Conservation (phyloP, 139 green algal species). For the Chlorella ohadii region DNA sequence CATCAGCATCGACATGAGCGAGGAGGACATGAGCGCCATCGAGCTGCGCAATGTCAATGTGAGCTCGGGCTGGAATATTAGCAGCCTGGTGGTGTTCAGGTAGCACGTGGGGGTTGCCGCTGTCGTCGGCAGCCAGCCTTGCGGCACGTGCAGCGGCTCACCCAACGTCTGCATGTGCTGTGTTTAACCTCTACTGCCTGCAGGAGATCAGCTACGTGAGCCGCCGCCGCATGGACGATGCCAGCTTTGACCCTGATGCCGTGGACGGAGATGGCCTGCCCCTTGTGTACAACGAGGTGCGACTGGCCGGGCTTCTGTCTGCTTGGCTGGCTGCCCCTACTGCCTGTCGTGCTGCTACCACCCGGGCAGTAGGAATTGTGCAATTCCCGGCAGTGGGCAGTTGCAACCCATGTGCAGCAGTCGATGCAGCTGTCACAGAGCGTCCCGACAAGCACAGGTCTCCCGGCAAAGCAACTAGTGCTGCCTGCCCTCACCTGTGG, state of each 20-base stretch:
- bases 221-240: slow-evolving; percentile 67
- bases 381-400: no score
- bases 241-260: slow-evolving; percentile 71
- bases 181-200: neutral
- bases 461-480: no score
- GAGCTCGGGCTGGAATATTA: neutral
- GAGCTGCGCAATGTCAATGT: slow-evolving; percentile 27
- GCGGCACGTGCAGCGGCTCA: neutral
- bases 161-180: neutral
- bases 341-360: no score
- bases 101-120: neutral
- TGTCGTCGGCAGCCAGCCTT: no score
- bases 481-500: no score
- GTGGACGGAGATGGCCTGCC: slow-evolving; percentile 66
- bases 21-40: slow-evolving; percentile 8
- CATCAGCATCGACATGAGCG: slow-evolving; percentile 11
- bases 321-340: no score
- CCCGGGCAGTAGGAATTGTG: no score
- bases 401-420: no score
- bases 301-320: no score
- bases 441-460: no score
- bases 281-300: slow-evolving; percentile 76
- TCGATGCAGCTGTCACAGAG: no score
- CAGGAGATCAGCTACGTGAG: slow-evolving; percentile 73
- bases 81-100: no score